These are phyloP conservation scores for Sophora flavescens DNA, from an alignment of 306 rosid genomes.

Conservation along the genomic window DNA sequence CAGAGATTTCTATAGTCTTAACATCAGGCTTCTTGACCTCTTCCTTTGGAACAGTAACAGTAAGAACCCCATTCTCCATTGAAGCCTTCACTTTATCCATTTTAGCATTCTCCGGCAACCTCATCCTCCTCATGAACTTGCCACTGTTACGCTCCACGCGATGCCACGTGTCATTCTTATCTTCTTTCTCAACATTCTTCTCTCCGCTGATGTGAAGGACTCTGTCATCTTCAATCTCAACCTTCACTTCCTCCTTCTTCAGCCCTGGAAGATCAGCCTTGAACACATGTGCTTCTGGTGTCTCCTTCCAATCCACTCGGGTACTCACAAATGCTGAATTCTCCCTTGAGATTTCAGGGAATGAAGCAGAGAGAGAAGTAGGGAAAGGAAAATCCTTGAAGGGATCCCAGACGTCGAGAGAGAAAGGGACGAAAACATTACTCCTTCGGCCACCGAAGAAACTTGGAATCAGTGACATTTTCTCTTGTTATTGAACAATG, in stretches of 20 bases:
- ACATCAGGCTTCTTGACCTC: conserved; percentile 48
- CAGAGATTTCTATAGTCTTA: conserved; percentile 46
- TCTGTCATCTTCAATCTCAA: conserved; percentile 42
- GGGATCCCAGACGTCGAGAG: conserved; percentile 52
- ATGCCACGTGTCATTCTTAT: conserved; percentile 51
- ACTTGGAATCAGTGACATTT: conserved; percentile 57
- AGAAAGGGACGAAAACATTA: conserved; percentile 46
- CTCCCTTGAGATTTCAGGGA: no score
- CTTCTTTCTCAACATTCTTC: conserved; percentile 53
- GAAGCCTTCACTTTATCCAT: conserved; percentile 43
- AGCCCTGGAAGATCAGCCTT: conserved; percentile 44
- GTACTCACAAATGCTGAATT: conserved; percentile 48
- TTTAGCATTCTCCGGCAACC: conserved; percentile 47
- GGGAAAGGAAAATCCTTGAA: not conserved
- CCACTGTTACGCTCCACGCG: conserved; percentile 54
- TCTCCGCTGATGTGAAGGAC: conserved; percentile 52
- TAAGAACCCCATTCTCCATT: conserved; percentile 49
- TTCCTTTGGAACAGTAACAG: conserved; percentile 44
- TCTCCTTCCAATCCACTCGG: conserved; percentile 54
- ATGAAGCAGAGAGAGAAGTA: conserved; percentile 30
- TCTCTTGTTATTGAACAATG: not conserved
- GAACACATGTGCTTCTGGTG: conserved; percentile 57
- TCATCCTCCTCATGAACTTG: conserved; percentile 46
- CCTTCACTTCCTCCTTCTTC: conserved; percentile 50
- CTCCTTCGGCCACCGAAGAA: conserved; percentile 50